A percentile compares a stretch with the other conserved stretches of the same genome.
Conservation (phyloP, 1,284 basidiomycete genomes). For the Lignosus rhinocerotis region DNA sequence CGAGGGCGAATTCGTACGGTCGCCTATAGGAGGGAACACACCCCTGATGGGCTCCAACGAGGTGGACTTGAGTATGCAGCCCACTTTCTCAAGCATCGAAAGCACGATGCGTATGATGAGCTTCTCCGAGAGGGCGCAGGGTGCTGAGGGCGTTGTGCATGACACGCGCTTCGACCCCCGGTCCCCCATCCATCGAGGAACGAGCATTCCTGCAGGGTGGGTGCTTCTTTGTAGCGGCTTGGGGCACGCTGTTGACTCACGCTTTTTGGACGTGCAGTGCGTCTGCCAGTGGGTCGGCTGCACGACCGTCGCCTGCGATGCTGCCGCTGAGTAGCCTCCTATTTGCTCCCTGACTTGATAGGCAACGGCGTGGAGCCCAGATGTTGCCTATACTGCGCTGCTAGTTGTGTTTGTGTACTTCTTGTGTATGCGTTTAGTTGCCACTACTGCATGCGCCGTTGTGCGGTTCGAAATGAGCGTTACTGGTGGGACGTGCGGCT, state of each 20-base stretch:
- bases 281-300: not conserved
- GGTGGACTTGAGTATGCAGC: not conserved
- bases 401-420: not conserved
- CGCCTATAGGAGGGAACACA: slow-evolving; percentile 4
- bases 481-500: not conserved
- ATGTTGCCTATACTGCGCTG: not conserved
- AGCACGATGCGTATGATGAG: slow-evolving; percentile 6
- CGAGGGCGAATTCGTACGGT: not conserved
- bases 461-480: not conserved
- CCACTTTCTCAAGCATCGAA: not conserved
- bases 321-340: slow-evolving; percentile 12
- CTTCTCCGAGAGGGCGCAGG: slow-evolving; percentile 3
- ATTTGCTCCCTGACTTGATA: slow-evolving; percentile 3
- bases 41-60: slow-evolving; percentile 13
- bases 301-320: slow-evolving; percentile 18
- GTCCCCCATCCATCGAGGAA: slow-evolving; percentile 27
- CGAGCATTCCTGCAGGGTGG: slow-evolving; percentile 25
- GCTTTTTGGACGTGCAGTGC: not conserved
- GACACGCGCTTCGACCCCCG: slow-evolving; percentile 29
- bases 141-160: slow-evolving; percentile 11
- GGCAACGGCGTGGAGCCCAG: too few relatives aligned
- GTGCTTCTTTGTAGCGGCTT: not conserved
- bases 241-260: not conserved
- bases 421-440: not conserved
- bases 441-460: not conserved